A percentile compares a stretch with the other conserved stretches of the same genome.
Evolutionary conservation across 768 basidiomycete species (phyloP).

Genomic region (Grammothele lineata): DNA sequence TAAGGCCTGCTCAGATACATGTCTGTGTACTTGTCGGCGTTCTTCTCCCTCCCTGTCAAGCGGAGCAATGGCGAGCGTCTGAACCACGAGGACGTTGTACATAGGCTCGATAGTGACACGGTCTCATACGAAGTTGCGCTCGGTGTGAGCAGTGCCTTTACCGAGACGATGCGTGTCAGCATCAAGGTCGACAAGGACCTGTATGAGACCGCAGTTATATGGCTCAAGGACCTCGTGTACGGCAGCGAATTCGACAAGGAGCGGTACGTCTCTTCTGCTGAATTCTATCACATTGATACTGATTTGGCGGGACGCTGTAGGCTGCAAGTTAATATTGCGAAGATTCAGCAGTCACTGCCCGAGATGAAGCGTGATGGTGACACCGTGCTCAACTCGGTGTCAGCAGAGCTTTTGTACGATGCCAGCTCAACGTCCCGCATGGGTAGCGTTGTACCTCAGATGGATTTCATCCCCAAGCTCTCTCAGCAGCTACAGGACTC

Average conservation of each 20-base stretch:
- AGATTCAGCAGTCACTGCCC: constrained; percentile 86
- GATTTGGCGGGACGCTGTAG: constrained; percentile 38
- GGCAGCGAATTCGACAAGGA: constrained; percentile 74
- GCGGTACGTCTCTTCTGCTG: constrained; percentile 44
- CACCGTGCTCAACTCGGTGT: constrained; percentile 71
- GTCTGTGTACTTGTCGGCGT: constrained; percentile 71
- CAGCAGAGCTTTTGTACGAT: constrained; percentile 60
- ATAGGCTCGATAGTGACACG: constrained; percentile 86
- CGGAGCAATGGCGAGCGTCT: constrained; percentile 65
- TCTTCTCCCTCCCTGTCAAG: constrained; percentile 85
- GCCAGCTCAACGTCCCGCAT: constrained; percentile 67
- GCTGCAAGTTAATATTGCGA: constrained; percentile 81
- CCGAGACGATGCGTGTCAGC: constrained; percentile 68
- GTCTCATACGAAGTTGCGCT: constrained; percentile 77
- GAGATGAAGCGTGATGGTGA: constrained; percentile 87
- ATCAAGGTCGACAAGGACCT: constrained; percentile 81
- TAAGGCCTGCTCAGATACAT: constrained; percentile 50
- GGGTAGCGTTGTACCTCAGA: constrained; percentile 63
- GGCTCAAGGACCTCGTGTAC: constrained; percentile 82
- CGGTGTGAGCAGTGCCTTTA: constrained; percentile 58
- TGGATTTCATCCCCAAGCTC: constrained; percentile 77
- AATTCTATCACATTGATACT: background rate
- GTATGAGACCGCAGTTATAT: constrained; percentile 80
- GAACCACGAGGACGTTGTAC: constrained; percentile 85
- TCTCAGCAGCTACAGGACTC: constrained; percentile 65